Percentiles rank a stretch among this genome's conserved stretches.
phyloP scores from a whole-genome alignment of 768 basidiomycete species.

The Termitomyces sp. region DNA sequence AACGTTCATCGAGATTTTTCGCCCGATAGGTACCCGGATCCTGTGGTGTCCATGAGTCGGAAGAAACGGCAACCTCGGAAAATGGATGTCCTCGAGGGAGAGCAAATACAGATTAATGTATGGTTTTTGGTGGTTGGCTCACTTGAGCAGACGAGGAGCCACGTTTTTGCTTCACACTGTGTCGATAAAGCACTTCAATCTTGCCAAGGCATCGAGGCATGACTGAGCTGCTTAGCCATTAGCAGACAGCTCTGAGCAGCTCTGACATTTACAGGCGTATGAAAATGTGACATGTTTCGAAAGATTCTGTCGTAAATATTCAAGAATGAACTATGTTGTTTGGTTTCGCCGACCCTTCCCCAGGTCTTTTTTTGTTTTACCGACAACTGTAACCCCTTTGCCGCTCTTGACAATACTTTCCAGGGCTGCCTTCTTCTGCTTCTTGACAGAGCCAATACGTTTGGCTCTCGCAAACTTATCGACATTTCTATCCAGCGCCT shows the following conservation, averaged over 20 bases:
- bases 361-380: conserved; percentile 48
- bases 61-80: neutral
- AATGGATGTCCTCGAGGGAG: neutral
- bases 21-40: too few species aligned
- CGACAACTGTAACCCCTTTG: conserved; percentile 83
- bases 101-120: neutral
- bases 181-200: neutral
- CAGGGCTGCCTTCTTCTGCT: conserved; percentile 80
- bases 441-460: conserved; percentile 52
- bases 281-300: neutral
- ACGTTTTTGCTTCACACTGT: neutral
- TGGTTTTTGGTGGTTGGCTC: neutral
- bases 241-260: neutral
- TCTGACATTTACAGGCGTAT: neutral
- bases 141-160: too few species aligned
- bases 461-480: conserved; percentile 57
- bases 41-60: neutral
- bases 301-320: neutral
- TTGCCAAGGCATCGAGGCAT: neutral
- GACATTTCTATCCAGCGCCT: conserved; percentile 56
- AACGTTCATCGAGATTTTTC: too few species aligned
- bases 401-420: conserved; percentile 80
- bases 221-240: too few species aligned
- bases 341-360: conserved; percentile 21
- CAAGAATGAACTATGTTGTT: neutral